Conservation (phyloP, 768 basidiomycete genomes). For the Amanita pseudoporphyria region DNA sequence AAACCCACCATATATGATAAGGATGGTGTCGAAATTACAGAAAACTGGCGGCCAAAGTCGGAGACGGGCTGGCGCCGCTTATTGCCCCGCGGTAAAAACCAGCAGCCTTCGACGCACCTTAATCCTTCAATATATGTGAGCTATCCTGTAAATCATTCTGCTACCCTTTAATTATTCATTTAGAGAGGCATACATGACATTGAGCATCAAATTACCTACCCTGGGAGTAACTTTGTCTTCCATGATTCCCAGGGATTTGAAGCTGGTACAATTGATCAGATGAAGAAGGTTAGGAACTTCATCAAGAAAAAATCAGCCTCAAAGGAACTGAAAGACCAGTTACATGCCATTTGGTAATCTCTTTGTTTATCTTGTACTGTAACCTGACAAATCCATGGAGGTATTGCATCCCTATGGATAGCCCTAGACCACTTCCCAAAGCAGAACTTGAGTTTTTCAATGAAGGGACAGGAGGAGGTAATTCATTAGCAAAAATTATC, state of each 20-base stretch:
- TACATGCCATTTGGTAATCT: constrained; percentile 29
- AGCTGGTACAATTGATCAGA: constrained; percentile 20
- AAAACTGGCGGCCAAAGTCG: not conserved
- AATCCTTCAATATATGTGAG: constrained; percentile 11
- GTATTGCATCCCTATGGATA: constrained; percentile 27
- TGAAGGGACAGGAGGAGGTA: constrained; percentile 14
- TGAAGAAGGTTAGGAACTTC: constrained; percentile 21
- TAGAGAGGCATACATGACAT: constrained; percentile 28
- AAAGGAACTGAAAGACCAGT: constrained; percentile 13
- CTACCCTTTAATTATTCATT: too few relatives aligned
- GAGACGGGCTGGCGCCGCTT: not conserved
- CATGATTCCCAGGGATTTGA: constrained; percentile 34
- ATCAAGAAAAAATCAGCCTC: constrained; percentile 16
- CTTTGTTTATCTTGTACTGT: not conserved
- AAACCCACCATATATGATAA: constrained; percentile 17
- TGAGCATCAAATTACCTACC: constrained; percentile 18
- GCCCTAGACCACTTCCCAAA: constrained; percentile 16
- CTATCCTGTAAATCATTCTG: too few relatives aligned
- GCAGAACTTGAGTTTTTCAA: constrained; percentile 23
- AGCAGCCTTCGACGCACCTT: not conserved
- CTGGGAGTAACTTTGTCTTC: constrained; percentile 25
- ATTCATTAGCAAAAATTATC: constrained; percentile 8
- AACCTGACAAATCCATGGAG: constrained; percentile 13
- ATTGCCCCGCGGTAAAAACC: not conserved
- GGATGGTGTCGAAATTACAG: constrained; percentile 5